Conservation (phyloP, 805 yeast species). For the Cyberlindnera japonica region DNA sequence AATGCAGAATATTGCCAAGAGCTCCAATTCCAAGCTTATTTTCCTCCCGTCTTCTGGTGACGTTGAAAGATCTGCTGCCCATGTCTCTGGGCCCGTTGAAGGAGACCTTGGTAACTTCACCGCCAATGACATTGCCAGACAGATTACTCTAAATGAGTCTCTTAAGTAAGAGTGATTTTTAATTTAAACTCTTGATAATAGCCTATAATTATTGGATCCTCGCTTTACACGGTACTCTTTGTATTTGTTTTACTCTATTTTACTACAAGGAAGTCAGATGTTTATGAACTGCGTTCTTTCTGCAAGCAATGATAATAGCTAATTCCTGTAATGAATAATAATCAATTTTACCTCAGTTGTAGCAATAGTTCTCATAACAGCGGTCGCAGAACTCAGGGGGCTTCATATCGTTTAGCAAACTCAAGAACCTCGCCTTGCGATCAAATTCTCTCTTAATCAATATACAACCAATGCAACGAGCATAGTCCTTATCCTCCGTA, state of each 20-base stretch:
- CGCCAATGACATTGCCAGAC: slow-evolving; percentile 2
- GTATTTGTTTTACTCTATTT: no score
- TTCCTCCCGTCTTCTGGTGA: slow-evolving; percentile 60
- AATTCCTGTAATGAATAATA: no score
- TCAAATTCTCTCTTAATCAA: slow-evolving; percentile 51
- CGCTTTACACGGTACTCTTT: no score
- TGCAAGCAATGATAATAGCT: no score
- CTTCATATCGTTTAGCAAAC: slow-evolving; percentile 19
- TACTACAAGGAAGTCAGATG: no score
- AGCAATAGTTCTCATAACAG: slow-evolving; percentile 40
- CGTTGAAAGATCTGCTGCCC: slow-evolving; percentile 28
- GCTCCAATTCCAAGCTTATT: slow-evolving; percentile 62
- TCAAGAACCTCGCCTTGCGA: slow-evolving; percentile 26
- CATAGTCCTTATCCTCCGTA: slow-evolving; percentile 32
- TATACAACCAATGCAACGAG: slow-evolving; percentile 55
- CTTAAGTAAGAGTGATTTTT: not conserved
- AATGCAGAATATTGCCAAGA: slow-evolving; percentile 68
- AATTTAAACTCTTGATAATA: no score
- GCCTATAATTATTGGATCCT: no score
- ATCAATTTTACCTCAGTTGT: slow-evolving; percentile 29
- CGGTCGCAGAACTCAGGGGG: slow-evolving; percentile 33
- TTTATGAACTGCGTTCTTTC: no score
- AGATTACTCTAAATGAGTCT: slow-evolving; percentile 9
- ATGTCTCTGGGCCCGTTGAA: slow-evolving; percentile 7
- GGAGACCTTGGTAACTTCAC: not conserved